Evolutionary conservation across 768 basidiomycete genomes (phyloP).

Genomic region (Sistotremastrum suecicum): DNA sequence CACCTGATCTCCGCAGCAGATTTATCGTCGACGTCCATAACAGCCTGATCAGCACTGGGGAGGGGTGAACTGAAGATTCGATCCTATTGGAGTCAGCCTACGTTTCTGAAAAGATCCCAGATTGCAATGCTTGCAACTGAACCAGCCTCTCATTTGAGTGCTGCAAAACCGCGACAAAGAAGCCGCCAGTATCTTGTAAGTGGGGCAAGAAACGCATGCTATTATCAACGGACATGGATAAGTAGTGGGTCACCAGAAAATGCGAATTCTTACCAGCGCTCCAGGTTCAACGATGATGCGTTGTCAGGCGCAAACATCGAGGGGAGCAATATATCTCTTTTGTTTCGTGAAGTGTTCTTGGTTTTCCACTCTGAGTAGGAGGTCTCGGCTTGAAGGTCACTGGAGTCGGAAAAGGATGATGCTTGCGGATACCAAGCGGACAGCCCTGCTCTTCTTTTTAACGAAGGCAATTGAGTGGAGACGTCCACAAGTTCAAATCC

Average conservation of each 20-base stretch:
- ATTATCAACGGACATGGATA: neutral
- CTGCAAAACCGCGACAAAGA: constrained; percentile 88
- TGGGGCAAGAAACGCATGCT: constrained; percentile 91
- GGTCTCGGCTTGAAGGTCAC: constrained; percentile 3
- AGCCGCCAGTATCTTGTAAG: constrained; percentile 91
- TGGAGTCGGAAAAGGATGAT: neutral
- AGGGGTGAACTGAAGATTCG: too few species aligned
- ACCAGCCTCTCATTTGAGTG: constrained; percentile 12
- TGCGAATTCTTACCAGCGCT: constrained; percentile 46
- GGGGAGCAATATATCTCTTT: too few species aligned
- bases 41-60: too few species aligned
- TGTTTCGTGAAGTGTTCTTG: constrained; percentile 1
- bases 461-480: constrained; percentile 51
- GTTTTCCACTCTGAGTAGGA: constrained; percentile 2
- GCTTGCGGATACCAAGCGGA: constrained; percentile 59
- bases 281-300: constrained; percentile 41
- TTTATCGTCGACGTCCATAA: too few species aligned
- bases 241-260: neutral
- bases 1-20: too few species aligned
- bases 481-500: constrained; percentile 75
- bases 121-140: too few species aligned
- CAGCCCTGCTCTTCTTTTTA: constrained; percentile 65
- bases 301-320: constrained; percentile 25
- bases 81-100: too few species aligned
- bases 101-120: too few species aligned